Base-by-base conservation (phyloP, 1,284 basidiomycete genomes). In the Puccinia polysora region DNA sequence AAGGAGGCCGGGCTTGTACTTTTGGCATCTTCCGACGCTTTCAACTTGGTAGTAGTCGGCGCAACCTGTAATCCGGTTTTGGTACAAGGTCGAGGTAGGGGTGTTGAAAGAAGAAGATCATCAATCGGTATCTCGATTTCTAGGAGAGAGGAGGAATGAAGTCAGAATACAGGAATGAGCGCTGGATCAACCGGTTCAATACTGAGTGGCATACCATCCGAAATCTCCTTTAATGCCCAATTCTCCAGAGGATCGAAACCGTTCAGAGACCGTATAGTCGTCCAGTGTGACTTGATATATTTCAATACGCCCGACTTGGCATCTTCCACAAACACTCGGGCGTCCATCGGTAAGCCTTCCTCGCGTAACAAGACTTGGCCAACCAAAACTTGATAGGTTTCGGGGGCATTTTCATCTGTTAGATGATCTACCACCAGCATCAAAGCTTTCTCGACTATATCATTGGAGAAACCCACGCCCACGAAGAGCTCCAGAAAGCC, bases 211-310 rank as follows among this genome's bases (percentile, higher is more conserved):
- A 49, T 30, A 50, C 75, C 86, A 78, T 89, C 86, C 38, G 86
- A 85, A 55, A 96, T 89, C 77, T 97, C 94, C 78, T 91, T 88
- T 70, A 94, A 80, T 0, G 88, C 86, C 91, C 91, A 95, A 5
- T 84, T 84, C 60, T 95, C 89, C 23, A 97, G 82, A 4, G 81
- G 80, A 56, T 89, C 86, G 77, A 97, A 95, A 0, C 89, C 90
- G n/a, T 86, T 85, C 52, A 87, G 86, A 68, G 88, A 85, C 18
- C 88, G 84, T 40, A 93, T 85, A n/a, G 82, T 84, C 69, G 88
- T 79, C 91, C 90, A 95, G 32, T 77, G 55, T 18, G 67, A 59
- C 65, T 84, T 83, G 8, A 92, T 78, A 72, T 82, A 80, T 40
- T 75, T 77, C 3, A 81, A 45, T 15, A 94, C 79, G 43, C 88